Conservation (phyloP, 345 rosid genomes). For the Microcos paniculata region DNA sequence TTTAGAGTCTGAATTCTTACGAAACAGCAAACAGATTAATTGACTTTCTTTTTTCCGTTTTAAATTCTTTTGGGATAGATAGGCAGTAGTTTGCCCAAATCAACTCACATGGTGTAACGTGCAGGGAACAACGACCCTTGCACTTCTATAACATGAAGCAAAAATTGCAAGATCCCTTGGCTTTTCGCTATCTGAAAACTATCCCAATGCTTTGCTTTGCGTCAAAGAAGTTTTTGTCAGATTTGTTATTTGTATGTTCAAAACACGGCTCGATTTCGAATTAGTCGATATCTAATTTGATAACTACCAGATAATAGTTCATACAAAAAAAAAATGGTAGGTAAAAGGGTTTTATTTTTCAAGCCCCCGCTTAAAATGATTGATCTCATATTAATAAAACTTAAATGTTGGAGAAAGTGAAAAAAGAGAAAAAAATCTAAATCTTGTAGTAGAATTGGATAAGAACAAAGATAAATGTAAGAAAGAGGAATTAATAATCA, state of each 20-base stretch:
- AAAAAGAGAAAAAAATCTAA: too few species aligned
- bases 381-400: too few species aligned
- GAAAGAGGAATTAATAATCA: not conserved
- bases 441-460: too few species aligned
- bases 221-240: not conserved
- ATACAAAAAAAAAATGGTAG: not conserved
- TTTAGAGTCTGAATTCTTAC: not conserved
- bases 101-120: constrained; percentile 13
- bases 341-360: not conserved
- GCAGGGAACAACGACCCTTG: constrained; percentile 2
- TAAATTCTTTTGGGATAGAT: too few species aligned
- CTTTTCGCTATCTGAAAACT: not conserved
- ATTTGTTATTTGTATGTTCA: not conserved
- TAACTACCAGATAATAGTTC: too few species aligned
- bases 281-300: too few species aligned
- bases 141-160: not conserved
- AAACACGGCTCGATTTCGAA: too few species aligned
- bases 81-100: not conserved
- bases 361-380: too few species aligned
- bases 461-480: too few species aligned
- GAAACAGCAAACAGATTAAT: not conserved
- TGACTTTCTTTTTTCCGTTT: not conserved
- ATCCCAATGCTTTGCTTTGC: not conserved
- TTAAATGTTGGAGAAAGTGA: too few species aligned
- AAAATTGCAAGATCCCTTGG: too few species aligned